A percentile compares a stretch with the other conserved stretches of the same genome.
Conservation (phyloP, 148 eudicot genomes). For the Spergularia bocconei region DNA sequence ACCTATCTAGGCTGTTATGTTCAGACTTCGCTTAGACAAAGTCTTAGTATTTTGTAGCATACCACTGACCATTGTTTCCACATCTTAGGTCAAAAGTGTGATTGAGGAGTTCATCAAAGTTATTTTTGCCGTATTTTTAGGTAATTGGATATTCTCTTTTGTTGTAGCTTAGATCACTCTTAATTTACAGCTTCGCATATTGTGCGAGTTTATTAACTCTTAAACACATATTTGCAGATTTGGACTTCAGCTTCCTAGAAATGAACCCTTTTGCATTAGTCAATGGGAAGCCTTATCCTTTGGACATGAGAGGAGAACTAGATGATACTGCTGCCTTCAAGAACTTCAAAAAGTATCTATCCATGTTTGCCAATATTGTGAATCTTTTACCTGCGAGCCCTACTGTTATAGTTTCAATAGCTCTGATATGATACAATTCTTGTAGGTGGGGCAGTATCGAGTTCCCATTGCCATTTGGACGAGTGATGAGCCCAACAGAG, state of each 20-base stretch:
- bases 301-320: slow-evolving; percentile 98
- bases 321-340: slow-evolving; percentile 90
- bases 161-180: neutral
- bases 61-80: neutral
- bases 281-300: slow-evolving; percentile 91
- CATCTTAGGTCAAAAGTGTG: slow-evolving; percentile 58
- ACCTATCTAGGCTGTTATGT: too few relatives aligned
- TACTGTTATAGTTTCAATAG: neutral
- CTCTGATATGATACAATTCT: neutral
- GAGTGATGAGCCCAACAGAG: slow-evolving; percentile 94
- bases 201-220: neutral
- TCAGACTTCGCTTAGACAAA: neutral
- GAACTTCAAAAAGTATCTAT: slow-evolving; percentile 45
- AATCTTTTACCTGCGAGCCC: neutral
- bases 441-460: slow-evolving; percentile 88
- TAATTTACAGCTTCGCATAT: neutral
- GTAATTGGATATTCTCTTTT: slow-evolving; percentile 31
- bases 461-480: slow-evolving; percentile 98
- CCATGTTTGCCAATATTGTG: slow-evolving; percentile 1
- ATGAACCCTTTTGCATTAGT: slow-evolving; percentile 97
- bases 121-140: slow-evolving; percentile 62
- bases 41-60: neutral
- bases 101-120: slow-evolving; percentile 84
- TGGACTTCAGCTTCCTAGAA: slow-evolving; percentile 95
- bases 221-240: slow-evolving; percentile 37